These are phyloP conservation scores for Cutaneotrichosporon sp. DNA, from an alignment of 1,284 basidiomycete species.

Conservation along the genomic window DNA sequence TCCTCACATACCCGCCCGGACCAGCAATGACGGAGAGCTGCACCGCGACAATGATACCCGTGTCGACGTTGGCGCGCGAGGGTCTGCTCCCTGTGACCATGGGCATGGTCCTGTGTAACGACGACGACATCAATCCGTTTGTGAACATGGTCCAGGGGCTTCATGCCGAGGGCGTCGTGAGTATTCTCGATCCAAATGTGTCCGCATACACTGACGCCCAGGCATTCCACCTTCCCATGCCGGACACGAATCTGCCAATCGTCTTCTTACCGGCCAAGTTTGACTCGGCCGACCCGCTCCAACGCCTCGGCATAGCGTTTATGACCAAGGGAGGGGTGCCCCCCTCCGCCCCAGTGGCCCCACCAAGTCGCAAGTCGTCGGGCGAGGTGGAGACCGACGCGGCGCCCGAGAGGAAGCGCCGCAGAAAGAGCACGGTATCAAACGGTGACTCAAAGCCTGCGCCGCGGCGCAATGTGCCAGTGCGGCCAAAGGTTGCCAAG, in stretches of 20 bases:
- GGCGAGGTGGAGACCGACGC: background rate
- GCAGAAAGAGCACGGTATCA: conserved; percentile 14
- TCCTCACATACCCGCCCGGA: conserved; percentile 35
- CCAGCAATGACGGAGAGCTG: conserved; percentile 25
- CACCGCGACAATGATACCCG: conserved; percentile 49
- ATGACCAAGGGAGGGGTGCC: conserved; percentile 46
- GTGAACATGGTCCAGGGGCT: conserved; percentile 48
- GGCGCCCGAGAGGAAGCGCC: conserved; percentile 9
- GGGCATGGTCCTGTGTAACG: conserved; percentile 53
- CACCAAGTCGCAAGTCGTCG: conserved; percentile 8
- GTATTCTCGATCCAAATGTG: conserved; percentile 17
- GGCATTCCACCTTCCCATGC: conserved; percentile 46
- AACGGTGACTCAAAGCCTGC: conserved; percentile 2
- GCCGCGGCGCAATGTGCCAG: background rate
- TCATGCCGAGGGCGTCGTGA: conserved; percentile 49
- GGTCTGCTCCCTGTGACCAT: conserved; percentile 45
- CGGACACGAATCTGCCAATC: conserved; percentile 34
- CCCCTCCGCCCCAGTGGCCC: conserved; percentile 9
- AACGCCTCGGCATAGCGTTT: conserved; percentile 47
- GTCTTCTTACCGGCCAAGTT: conserved; percentile 52
- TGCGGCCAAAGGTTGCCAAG: conserved; percentile 1
- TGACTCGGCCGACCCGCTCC: conserved; percentile 43
- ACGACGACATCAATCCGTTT: conserved; percentile 36
- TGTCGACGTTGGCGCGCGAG: conserved; percentile 47
- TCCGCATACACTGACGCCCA: conserved; percentile 16